phyloP scores from a whole-genome alignment of 768 basidiomycete species.

The Boletus edulis region DNA sequence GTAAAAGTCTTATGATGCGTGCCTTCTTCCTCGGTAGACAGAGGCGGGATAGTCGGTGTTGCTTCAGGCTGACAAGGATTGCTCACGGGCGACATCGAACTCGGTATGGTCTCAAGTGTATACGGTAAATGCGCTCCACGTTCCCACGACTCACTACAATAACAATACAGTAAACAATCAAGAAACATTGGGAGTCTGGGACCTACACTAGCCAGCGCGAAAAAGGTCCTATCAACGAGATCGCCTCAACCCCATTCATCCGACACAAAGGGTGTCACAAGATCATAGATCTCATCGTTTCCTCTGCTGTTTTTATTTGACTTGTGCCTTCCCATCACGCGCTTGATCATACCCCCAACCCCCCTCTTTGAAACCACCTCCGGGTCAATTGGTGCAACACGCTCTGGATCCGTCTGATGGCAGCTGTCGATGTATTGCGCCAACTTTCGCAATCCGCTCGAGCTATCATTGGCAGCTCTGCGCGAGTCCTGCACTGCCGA shows the following conservation, averaged over 20 bases:
- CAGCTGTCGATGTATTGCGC: slow-evolving; percentile 67
- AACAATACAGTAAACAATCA: neutral
- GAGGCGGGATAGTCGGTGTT: slow-evolving; percentile 36
- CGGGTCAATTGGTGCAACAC: slow-evolving; percentile 25
- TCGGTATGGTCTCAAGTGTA: neutral
- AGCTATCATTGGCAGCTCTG: slow-evolving; percentile 54
- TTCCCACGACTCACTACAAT: neutral
- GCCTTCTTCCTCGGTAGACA: slow-evolving; percentile 66
- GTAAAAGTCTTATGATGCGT: slow-evolving; percentile 19
- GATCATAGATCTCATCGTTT: slow-evolving; percentile 78
- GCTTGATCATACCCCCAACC: slow-evolving; percentile 56
- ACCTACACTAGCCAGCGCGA: too few species aligned
- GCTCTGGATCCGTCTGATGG: slow-evolving; percentile 50
- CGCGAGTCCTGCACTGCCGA: slow-evolving; percentile 69
- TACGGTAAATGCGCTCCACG: neutral
- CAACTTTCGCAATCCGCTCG: slow-evolving; percentile 60
- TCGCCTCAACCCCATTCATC: slow-evolving; percentile 63
- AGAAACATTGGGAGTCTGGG: too few species aligned
- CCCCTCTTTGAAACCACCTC: slow-evolving; percentile 40
- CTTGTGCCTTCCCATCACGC: slow-evolving; percentile 54
- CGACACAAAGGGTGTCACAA: slow-evolving; percentile 79
- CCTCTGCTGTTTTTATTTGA: slow-evolving; percentile 47
- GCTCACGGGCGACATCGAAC: slow-evolving; percentile 8
- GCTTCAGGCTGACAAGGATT: slow-evolving; percentile 6
- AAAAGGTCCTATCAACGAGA: neutral